A percentile compares a stretch with the other conserved stretches of the same genome.
Conservation (phyloP, 805 yeast species). For the Ogataea methanolica region DNA sequence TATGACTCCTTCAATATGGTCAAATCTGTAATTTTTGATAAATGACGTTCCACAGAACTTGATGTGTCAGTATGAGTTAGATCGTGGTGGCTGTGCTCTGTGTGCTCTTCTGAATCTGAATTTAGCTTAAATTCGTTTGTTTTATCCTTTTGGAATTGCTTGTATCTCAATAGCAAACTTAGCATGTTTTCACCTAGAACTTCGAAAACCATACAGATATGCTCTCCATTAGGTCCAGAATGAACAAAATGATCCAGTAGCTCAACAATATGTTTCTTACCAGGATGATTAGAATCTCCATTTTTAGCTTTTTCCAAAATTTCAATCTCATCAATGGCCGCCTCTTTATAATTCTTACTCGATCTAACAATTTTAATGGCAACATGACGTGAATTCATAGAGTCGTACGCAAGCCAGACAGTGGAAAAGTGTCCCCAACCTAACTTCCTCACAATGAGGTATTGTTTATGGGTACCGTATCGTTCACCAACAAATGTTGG, state of each 20-base stretch:
- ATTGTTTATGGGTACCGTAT: constrained; percentile 42
- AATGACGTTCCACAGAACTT: constrained; percentile 15
- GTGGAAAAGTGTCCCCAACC: constrained; percentile 76
- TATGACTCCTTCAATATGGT: constrained; percentile 35
- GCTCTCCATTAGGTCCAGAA: constrained; percentile 58
- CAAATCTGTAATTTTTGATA: constrained; percentile 28
- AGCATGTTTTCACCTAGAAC: constrained; percentile 58
- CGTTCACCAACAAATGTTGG: constrained; percentile 54
- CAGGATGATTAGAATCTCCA: constrained; percentile 38
- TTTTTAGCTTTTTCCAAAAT: constrained; percentile 35
- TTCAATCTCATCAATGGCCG: constrained; percentile 61
- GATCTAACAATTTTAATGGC: constrained; percentile 62
- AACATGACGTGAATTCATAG: constrained; percentile 38
- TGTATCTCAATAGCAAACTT: constrained; percentile 45
- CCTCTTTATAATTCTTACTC: constrained; percentile 47
- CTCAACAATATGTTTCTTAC: constrained; percentile 47
- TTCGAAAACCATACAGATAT: constrained; percentile 64
- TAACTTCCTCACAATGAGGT: constrained; percentile 48
- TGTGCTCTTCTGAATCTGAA: constrained; percentile 4
- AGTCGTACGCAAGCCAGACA: constrained; percentile 58
- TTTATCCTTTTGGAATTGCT: constrained; percentile 31
- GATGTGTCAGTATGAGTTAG: not conserved
- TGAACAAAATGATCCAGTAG: constrained; percentile 53
- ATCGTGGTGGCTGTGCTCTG: not conserved
- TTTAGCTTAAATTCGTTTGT: constrained; percentile 21